A percentile compares a stretch with the other conserved stretches of the same genome.
phyloP scores from a whole-genome alignment of 768 basidiomycete genomes.

The Calocera cornea region DNA sequence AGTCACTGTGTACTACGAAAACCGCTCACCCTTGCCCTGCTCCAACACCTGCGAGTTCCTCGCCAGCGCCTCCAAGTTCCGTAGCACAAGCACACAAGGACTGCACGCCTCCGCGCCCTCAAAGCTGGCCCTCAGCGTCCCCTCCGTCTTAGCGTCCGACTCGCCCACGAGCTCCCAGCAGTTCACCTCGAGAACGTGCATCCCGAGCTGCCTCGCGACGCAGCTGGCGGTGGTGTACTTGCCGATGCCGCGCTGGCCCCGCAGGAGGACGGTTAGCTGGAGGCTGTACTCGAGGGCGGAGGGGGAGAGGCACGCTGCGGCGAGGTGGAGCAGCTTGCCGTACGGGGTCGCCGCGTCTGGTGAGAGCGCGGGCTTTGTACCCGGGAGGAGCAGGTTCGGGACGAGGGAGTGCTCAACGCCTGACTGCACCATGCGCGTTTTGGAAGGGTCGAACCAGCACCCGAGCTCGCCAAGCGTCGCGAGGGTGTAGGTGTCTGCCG shows the following conservation, averaged over 20 bases:
- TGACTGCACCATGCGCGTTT: conserved; percentile 65
- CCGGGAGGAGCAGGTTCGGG: conserved; percentile 29
- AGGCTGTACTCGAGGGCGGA: conserved; percentile 47
- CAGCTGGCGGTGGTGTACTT: conserved; percentile 50
- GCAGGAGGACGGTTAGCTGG: conserved; percentile 57
- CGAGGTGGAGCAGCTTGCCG: conserved; percentile 40
- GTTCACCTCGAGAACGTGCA: conserved; percentile 49
- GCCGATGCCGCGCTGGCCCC: conserved; percentile 67
- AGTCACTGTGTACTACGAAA: not conserved
- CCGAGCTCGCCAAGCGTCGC: conserved; percentile 59
- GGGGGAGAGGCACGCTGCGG: conserved; percentile 44
- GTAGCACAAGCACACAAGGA: conserved; percentile 71
- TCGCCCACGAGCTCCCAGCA: conserved; percentile 77
- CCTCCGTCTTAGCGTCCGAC: conserved; percentile 60
- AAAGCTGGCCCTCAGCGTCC: conserved; percentile 52
- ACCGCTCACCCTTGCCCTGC: conserved; percentile 43
- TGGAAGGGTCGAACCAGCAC: conserved; percentile 62
- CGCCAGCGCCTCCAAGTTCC: conserved; percentile 66
- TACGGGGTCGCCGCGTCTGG: conserved; percentile 19
- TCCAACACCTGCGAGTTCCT: conserved; percentile 53
- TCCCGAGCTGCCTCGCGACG: conserved; percentile 18
- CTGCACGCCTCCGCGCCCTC: conserved; percentile 65
- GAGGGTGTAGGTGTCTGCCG: conserved; percentile 39
- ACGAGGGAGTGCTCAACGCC: conserved; percentile 59
- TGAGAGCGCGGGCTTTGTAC: not conserved